A percentile compares a stretch with the other conserved stretches of the same genome.
phyloP scores from a whole-genome alignment of 139 green algal species.

The Dunaliella sp. region DNA sequence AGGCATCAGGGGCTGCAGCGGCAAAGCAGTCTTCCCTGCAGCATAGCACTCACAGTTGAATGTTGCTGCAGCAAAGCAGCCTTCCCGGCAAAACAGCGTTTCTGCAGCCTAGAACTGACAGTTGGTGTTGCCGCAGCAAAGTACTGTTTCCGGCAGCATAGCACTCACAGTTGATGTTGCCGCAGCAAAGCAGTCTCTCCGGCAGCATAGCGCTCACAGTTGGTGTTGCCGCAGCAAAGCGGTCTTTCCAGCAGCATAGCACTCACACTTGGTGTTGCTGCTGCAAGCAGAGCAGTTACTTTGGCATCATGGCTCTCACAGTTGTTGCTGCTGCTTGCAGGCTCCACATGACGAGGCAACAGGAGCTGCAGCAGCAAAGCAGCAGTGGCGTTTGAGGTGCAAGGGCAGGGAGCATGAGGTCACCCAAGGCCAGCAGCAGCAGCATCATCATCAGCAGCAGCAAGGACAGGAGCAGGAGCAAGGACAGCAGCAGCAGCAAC shows the following conservation, averaged over 20 bases:
- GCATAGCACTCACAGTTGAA: neutral
- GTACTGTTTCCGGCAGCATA: too few relatives aligned
- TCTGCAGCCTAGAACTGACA: too few relatives aligned
- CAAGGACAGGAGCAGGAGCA: neutral
- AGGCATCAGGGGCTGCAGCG: too few relatives aligned
- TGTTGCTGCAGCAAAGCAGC: too few relatives aligned
- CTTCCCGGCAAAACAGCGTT: too few relatives aligned
- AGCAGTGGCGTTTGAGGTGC: neutral
- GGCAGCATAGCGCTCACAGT: neutral
- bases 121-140: too few relatives aligned
- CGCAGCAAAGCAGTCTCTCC: neutral
- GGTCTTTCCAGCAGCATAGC: neutral
- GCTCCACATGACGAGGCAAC: neutral
- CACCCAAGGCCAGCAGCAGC: neutral
- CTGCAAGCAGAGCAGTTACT: neutral
- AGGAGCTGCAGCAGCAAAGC: neutral
- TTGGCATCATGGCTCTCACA: neutral
- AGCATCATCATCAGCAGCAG: constrained; percentile 1
- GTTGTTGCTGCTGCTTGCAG: neutral
- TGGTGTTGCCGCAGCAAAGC: neutral
- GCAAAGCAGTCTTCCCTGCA: too few relatives aligned
- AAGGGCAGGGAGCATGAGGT: neutral
- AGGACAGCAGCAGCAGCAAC: neutral
- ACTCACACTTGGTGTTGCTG: neutral
- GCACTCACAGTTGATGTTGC: neutral